Evolutionary conservation across 345 rosid genomes (phyloP).

Genomic region (Psidium guajava): DNA sequence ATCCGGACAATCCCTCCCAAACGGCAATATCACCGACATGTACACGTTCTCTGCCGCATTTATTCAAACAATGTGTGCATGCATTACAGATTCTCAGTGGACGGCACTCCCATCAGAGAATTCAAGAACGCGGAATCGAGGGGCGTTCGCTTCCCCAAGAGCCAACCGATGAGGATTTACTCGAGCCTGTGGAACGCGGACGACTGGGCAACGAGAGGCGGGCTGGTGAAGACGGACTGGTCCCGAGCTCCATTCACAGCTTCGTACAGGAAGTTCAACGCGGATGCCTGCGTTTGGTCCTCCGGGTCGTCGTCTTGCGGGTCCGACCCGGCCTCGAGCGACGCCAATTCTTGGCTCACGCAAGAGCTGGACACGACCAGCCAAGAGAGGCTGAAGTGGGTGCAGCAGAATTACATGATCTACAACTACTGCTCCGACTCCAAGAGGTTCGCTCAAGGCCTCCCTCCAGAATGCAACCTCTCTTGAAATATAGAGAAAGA

Average conservation of each 20-base stretch:
- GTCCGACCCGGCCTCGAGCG: slow-evolving; percentile 7
- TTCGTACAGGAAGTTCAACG: slow-evolving; percentile 40
- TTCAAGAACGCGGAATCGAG: slow-evolving; percentile 46
- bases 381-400: slow-evolving; percentile 31
- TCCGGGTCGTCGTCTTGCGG: slow-evolving; percentile 26
- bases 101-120: slow-evolving; percentile 51
- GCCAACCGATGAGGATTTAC: slow-evolving; percentile 48
- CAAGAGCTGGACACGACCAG: slow-evolving; percentile 24
- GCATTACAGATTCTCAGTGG: slow-evolving; percentile 33
- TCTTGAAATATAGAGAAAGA: background rate
- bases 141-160: slow-evolving; percentile 45
- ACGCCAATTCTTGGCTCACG: slow-evolving; percentile 17
- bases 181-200: slow-evolving; percentile 63
- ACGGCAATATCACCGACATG: background rate
- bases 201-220: slow-evolving; percentile 73
- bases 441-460: slow-evolving; percentile 43
- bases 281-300: slow-evolving; percentile 34
- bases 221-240: slow-evolving; percentile 63
- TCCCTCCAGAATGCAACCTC: slow-evolving; percentile 32
- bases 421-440: slow-evolving; percentile 45
- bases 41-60: background rate
- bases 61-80: background rate
- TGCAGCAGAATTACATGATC: slow-evolving; percentile 41
- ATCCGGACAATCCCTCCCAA: background rate
- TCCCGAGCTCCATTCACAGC: slow-evolving; percentile 57